These are phyloP conservation scores for Lodderomyces oxycetoniae DNA, from an alignment of 1,139 yeast species.

Conservation along the genomic window DNA sequence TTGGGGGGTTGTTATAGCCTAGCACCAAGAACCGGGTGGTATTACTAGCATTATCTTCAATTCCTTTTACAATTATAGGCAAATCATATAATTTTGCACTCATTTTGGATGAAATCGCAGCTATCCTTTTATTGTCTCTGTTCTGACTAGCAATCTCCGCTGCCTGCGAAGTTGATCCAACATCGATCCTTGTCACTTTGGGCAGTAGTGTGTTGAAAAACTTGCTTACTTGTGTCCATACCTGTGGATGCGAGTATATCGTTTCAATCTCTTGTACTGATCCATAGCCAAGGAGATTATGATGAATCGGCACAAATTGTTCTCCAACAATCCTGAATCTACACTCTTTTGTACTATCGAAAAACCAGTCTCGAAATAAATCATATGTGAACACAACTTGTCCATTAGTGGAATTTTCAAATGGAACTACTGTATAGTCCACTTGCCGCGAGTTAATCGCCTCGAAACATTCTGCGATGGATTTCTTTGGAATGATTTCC, in stretches of 20 bases:
- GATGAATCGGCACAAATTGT: conserved; percentile 78
- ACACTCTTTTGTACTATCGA: conserved; percentile 9
- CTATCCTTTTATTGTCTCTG: conserved; percentile 31
- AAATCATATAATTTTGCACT: conserved; percentile 64
- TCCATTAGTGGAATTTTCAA: conserved; percentile 93
- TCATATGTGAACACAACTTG: conserved; percentile 86
- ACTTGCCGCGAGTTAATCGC: conserved; percentile 42
- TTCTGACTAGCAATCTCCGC: conserved; percentile 57
- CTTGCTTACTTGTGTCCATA: conserved; percentile 84
- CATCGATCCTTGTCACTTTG: conserved; percentile 52
- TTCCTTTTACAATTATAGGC: conserved; percentile 49
- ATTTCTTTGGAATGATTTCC: conserved; percentile 39
- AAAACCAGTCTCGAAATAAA: conserved; percentile 63
- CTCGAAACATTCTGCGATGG: conserved; percentile 64
- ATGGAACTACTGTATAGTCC: conserved; percentile 80
- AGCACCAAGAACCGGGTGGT: conserved; percentile 81
- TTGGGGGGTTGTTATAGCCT: conserved; percentile 26
- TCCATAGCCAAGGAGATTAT: conserved; percentile 59
- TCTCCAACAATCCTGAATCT: conserved; percentile 60
- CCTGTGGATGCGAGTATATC: conserved; percentile 93
- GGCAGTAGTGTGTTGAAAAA: conserved; percentile 41
- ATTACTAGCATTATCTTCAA: conserved; percentile 71
- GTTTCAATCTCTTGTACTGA: conserved; percentile 43
- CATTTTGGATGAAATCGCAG: conserved; percentile 47
- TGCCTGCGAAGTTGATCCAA: conserved; percentile 79